phyloP scores from a whole-genome alignment of 225 moss, liverwort and hornwort genomes.

The Pseudisothecium myosuroides region DNA sequence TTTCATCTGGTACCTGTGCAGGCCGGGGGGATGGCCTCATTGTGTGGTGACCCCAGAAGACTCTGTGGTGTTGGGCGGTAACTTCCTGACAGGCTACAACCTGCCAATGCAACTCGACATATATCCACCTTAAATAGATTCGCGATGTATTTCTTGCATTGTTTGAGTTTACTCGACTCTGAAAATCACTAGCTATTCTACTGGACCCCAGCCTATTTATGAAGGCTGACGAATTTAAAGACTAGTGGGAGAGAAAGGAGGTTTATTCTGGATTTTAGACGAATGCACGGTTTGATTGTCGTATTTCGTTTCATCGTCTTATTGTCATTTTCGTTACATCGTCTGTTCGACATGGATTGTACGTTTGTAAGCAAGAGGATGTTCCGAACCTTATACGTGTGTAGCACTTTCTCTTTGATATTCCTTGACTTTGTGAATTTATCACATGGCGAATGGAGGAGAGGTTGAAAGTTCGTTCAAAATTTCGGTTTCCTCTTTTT shows the following conservation, averaged over 20 bases:
- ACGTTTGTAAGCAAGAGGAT: not conserved
- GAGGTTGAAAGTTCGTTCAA: constrained; percentile 54
- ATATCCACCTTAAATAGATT: constrained; percentile 27
- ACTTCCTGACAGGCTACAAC: constrained; percentile 64
- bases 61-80: constrained; percentile 59
- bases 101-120: constrained; percentile 59
- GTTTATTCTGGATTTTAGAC: not conserved
- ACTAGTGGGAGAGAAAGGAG: not conserved
- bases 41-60: constrained; percentile 68
- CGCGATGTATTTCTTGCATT: not conserved
- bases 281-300: not conserved
- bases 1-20: not conserved
- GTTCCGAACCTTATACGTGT: not conserved
- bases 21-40: constrained; percentile 69
- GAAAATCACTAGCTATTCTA: not conserved
- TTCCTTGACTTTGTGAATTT: constrained; percentile 18
- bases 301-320: not conserved
- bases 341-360: not conserved
- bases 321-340: not conserved
- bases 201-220: not conserved
- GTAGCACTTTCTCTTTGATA: not conserved
- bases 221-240: not conserved
- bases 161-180: not conserved
- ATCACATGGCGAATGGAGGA: constrained; percentile 79
- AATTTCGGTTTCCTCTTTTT: constrained; percentile 63